Percentiles rank a stretch among this genome's conserved stretches.
Conservation (phyloP, 2,329 filamentous ascomycete genomes). For the Tolypocladium sp. region DNA sequence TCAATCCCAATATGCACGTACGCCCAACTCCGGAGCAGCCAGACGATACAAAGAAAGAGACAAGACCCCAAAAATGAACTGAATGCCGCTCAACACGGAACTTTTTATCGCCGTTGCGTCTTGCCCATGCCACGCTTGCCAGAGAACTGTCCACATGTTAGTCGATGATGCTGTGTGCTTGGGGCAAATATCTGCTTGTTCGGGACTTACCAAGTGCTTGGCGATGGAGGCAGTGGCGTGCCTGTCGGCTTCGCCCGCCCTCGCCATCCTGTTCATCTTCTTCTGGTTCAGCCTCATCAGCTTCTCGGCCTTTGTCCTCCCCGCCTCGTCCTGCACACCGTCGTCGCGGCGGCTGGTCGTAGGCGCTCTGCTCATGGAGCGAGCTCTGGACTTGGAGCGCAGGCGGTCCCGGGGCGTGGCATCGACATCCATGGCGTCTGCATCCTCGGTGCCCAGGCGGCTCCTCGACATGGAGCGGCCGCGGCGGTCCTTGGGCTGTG, state of each 20-base stretch:
- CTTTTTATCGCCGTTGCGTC: constrained; percentile 57
- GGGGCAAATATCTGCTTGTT: neutral
- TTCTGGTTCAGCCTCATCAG: constrained; percentile 86
- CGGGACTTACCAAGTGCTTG: constrained; percentile 75
- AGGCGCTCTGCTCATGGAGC: constrained; percentile 54
- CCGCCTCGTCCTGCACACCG: constrained; percentile 60
- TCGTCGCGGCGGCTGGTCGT: constrained; percentile 61
- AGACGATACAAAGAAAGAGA: constrained; percentile 13
- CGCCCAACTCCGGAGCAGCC: constrained; percentile 21
- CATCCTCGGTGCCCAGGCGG: constrained; percentile 53
- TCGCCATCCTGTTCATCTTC: constrained; percentile 97
- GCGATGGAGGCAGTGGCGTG: constrained; percentile 72
- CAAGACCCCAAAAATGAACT: neutral
- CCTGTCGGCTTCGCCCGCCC: constrained; percentile 93
- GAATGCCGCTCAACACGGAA: neutral
- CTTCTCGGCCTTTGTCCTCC: constrained; percentile 72
- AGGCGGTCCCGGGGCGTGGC: constrained; percentile 47
- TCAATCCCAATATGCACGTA: constrained; percentile 3
- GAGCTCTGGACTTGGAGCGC: constrained; percentile 62
- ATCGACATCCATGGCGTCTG: constrained; percentile 70
- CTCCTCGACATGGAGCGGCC: constrained; percentile 61
- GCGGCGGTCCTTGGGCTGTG: constrained; percentile 56
- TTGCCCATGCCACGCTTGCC: constrained; percentile 95
- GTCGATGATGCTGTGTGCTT: constrained; percentile 9
- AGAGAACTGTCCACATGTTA: constrained; percentile 50